Percentiles rank a stretch among this genome's conserved stretches.
phyloP scores from a whole-genome alignment of 2,329 filamentous ascomycete genomes.

The Phyllosticta citriasiana region DNA sequence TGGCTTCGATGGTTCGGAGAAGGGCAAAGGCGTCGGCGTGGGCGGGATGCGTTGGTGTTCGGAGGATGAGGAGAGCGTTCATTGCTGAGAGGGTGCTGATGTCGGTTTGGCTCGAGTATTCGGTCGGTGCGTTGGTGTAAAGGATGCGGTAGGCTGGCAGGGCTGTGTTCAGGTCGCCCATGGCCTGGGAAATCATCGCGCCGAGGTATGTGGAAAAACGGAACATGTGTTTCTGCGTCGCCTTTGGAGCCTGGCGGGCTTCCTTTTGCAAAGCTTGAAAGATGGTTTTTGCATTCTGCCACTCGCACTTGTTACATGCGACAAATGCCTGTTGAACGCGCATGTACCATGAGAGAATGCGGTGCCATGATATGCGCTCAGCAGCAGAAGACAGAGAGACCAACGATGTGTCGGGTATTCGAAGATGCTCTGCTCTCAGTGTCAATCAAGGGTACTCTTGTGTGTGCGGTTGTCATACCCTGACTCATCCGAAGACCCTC shows the following conservation, averaged over 20 bases:
- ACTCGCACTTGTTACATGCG: slow-evolving; percentile 60
- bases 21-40: slow-evolving; percentile 46
- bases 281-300: slow-evolving; percentile 51
- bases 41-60: slow-evolving; percentile 22
- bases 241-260: slow-evolving; percentile 33
- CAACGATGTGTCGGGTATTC: slow-evolving; percentile 13
- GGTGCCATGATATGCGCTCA: slow-evolving; percentile 51
- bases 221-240: slow-evolving; percentile 32
- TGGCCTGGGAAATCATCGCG: slow-evolving; percentile 67
- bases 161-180: slow-evolving; percentile 60
- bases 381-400: slow-evolving; percentile 18
- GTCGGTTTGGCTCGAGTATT: slow-evolving; percentile 26
- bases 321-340: slow-evolving; percentile 62
- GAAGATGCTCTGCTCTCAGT: slow-evolving; percentile 5
- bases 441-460: background rate
- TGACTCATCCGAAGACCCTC: slow-evolving; percentile 40
- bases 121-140: slow-evolving; percentile 31
- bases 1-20: slow-evolving; percentile 54
- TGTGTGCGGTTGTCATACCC: background rate
- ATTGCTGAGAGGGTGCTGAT: slow-evolving; percentile 38
- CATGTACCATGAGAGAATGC: slow-evolving; percentile 56
- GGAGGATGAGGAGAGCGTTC: slow-evolving; percentile 40
- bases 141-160: slow-evolving; percentile 53
- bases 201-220: slow-evolving; percentile 60
- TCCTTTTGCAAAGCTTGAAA: slow-evolving; percentile 40